These are phyloP conservation scores for Chionographis japonica DNA, from an alignment of 106 monocot genomes.

Conservation along the genomic window DNA sequence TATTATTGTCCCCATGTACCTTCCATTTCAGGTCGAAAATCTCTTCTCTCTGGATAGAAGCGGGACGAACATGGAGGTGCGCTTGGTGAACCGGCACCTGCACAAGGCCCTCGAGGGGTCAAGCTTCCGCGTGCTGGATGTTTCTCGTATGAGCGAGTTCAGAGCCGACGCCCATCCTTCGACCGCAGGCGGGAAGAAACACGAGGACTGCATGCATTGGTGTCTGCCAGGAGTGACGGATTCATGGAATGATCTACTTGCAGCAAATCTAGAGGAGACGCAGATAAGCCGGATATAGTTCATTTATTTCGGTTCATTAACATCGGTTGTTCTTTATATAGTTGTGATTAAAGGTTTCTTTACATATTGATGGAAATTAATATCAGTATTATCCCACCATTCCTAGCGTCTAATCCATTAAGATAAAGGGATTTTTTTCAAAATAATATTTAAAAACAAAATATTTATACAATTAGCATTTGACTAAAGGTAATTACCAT, in stretches of 20 bases:
- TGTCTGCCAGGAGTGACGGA: conserved; percentile 70
- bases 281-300: background rate
- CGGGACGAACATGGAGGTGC: conserved; percentile 51
- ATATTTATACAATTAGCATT: too few species aligned
- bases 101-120: conserved; percentile 38
- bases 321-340: too few species aligned
- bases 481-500: too few species aligned
- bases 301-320: background rate
- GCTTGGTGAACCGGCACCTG: conserved; percentile 49
- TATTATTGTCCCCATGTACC: background rate
- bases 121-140: conserved; percentile 44
- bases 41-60: conserved; percentile 53
- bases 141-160: conserved; percentile 61
- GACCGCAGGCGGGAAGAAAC: conserved; percentile 56
- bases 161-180: conserved; percentile 84
- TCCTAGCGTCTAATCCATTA: too few species aligned
- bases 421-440: too few species aligned
- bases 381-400: too few species aligned
- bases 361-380: too few species aligned
- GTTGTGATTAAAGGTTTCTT: too few species aligned
- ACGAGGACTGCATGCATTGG: conserved; percentile 85
- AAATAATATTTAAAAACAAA: too few species aligned
- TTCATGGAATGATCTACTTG: conserved; percentile 59
- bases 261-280: conserved; percentile 15
- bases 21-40: conserved; percentile 39